Conservation (phyloP, 371 early-diverging fungal species). For the Mucor irregularis region DNA sequence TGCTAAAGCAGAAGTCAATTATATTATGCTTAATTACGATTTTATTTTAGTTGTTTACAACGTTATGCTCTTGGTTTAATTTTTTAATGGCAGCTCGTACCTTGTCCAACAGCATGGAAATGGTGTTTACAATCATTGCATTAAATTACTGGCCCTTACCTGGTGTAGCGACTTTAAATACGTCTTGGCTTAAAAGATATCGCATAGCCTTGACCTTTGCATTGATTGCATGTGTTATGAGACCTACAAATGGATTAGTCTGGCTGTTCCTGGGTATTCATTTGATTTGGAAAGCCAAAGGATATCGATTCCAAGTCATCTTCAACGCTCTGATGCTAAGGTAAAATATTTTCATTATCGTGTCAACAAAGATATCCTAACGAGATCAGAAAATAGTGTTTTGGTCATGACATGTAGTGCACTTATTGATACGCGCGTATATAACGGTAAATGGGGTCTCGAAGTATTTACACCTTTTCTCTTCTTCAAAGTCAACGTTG, state of each 20-base stretch:
- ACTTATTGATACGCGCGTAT: constrained; percentile 57
- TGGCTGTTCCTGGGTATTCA: constrained; percentile 77
- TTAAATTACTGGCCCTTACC: constrained; percentile 77
- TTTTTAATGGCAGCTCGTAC: constrained; percentile 75
- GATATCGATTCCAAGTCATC: constrained; percentile 12
- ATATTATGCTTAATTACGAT: neutral
- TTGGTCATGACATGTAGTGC: constrained; percentile 50
- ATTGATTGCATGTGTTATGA: constrained; percentile 73
- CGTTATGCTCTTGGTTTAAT: constrained; percentile 81
- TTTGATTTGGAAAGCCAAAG: constrained; percentile 35
- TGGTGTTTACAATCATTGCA: constrained; percentile 62
- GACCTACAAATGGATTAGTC: constrained; percentile 83
- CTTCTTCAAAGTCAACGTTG: constrained; percentile 81
- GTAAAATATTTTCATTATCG: too few relatives aligned
- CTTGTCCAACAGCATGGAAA: constrained; percentile 74
- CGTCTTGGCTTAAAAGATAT: constrained; percentile 28
- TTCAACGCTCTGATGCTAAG: constrained; percentile 27
- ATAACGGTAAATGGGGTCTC: constrained; percentile 15
- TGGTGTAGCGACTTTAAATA: neutral
- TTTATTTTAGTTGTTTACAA: constrained; percentile 66
- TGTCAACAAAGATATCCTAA: neutral
- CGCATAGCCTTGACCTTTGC: constrained; percentile 65
- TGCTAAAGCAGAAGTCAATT: neutral
- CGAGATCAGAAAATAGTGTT: constrained; percentile 12
- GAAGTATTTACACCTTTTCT: constrained; percentile 64